A percentile compares a stretch with the other conserved stretches of the same genome.
These are phyloP conservation scores for Phyllosticta ampelicida DNA, from an alignment of 2,329 filamentous ascomycete genomes.

Conservation along the genomic window DNA sequence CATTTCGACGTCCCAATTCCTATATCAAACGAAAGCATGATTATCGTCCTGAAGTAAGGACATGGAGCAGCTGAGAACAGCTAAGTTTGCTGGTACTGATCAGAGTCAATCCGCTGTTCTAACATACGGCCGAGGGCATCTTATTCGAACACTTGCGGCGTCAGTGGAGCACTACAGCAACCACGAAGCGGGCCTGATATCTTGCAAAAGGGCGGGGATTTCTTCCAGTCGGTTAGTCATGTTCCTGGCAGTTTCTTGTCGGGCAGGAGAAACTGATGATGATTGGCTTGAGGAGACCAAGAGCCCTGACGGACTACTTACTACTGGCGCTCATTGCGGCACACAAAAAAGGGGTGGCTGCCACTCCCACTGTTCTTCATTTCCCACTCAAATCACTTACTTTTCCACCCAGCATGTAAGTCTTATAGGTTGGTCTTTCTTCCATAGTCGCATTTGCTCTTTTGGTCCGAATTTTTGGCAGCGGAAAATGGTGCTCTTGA, in stretches of 20 bases:
- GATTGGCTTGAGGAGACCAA: conserved; percentile 1
- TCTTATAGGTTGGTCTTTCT: conserved; percentile 8
- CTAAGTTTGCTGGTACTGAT: conserved; percentile 11
- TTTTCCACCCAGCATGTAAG: conserved; percentile 6
- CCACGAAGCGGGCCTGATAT: background rate
- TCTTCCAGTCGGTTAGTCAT: conserved; percentile 7
- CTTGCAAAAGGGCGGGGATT: background rate
- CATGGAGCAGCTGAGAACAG: conserved; percentile 9
- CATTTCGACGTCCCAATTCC: background rate
- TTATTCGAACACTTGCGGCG: conserved; percentile 2
- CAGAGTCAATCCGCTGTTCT: conserved; percentile 6
- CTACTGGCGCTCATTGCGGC: conserved; percentile 1
- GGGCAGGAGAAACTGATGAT: conserved; percentile 7
- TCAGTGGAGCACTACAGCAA: background rate
- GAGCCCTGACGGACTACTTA: background rate
- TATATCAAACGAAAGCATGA: background rate
- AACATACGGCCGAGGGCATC: conserved; percentile 6
- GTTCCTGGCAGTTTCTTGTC: background rate
- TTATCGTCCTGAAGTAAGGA: background rate
- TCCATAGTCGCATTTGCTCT: conserved; percentile 1
- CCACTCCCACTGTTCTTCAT: background rate
- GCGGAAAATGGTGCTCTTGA: background rate
- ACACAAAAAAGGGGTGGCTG: background rate
- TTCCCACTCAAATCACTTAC: background rate
- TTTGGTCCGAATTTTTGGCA: background rate